Base-by-base conservation (phyloP, 768 basidiomycete genomes). In the Boletus rex-veris region DNA sequence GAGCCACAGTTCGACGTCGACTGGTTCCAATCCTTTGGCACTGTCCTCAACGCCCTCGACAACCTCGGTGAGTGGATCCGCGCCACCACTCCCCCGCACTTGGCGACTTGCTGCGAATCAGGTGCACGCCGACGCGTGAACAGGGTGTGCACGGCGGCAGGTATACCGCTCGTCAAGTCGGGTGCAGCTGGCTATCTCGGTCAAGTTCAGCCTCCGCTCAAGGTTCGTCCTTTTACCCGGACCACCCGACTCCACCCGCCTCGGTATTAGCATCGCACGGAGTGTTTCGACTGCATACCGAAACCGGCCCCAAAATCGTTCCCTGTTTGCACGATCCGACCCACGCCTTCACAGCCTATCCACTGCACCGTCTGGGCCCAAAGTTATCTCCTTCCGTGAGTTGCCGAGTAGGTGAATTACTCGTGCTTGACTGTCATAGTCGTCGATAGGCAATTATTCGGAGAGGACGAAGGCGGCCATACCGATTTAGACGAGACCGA, bases 321-420 rank as follows among this genome's bases (percentile, higher is more conserved):
- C 66, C 95, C 97, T 0, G 95, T 98, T 10, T 99, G 97, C 69
- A 98, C 97, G 0, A 98, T 99, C 60, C 86, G 96, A 37, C 92
- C 92, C 3, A 98, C 97, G 0, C 97, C 97, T 0, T 92, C 89
- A 53, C 95, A 96, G 58, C 93, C 97, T 0, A 97, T 98, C 47
- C 97, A 99, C 64, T 99, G 95, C 64, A 98, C 98, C 45, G 95
- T 98, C 3, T 99, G 97, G 97, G 93, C 92, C 30, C 98, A 98
- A 70, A 94, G 85, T 53, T 98, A 98, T 74, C 84, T 99, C 12
- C 81, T 98, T 63, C 86, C 89, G 95, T 92, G 61, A 66, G 88
- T 73, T 11, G 12, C 28, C 11, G 10, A 4, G n/a, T 6, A 5
- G 15, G 19, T 15, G 21, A 19, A 7, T 19, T 6, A 2, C 45